Evolutionary conservation across 1,284 basidiomycete genomes (phyloP).

Genomic region (Fomes fomentarius): DNA sequence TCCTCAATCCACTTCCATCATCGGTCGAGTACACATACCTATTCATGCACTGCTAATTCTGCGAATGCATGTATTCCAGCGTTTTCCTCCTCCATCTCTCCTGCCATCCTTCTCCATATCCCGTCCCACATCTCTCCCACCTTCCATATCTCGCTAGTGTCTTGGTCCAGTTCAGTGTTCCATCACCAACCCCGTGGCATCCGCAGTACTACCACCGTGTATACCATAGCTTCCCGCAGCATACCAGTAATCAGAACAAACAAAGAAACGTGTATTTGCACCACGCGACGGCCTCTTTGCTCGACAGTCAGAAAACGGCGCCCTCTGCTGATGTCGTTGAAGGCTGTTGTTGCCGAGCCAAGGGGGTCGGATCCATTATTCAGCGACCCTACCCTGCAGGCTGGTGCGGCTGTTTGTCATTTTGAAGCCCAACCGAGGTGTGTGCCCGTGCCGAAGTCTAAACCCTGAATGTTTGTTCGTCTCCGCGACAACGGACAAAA

Average conservation of each 20-base stretch:
- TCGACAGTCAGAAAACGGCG: neutral
- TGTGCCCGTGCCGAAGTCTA: too few species aligned
- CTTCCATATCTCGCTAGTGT: neutral
- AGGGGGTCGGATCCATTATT: too few species aligned
- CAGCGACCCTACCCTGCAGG: too few species aligned
- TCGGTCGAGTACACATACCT: constrained; percentile 24
- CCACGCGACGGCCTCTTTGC: too few species aligned
- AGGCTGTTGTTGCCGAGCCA: too few species aligned
- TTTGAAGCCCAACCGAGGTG: too few species aligned
- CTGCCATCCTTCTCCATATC: too few species aligned
- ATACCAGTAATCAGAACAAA: constrained; percentile 29
- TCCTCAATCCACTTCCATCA: neutral
- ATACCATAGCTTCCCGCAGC: constrained; percentile 30
- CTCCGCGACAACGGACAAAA: too few species aligned
- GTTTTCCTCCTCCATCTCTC: constrained; percentile 7
- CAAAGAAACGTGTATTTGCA: constrained; percentile 2
- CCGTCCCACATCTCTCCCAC: neutral
- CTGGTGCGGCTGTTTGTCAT: too few species aligned
- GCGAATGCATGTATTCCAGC: constrained; percentile 28
- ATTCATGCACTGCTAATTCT: constrained; percentile 28
- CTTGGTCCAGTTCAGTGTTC: constrained; percentile 17
- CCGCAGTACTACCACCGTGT: constrained; percentile 27
- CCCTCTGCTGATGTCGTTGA: too few species aligned
- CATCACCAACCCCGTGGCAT: constrained; percentile 24
- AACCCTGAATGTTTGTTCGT: too few species aligned